phyloP scores from a whole-genome alignment of 495 filamentous ascomycete species.

The Bombardia bombarda region DNA sequence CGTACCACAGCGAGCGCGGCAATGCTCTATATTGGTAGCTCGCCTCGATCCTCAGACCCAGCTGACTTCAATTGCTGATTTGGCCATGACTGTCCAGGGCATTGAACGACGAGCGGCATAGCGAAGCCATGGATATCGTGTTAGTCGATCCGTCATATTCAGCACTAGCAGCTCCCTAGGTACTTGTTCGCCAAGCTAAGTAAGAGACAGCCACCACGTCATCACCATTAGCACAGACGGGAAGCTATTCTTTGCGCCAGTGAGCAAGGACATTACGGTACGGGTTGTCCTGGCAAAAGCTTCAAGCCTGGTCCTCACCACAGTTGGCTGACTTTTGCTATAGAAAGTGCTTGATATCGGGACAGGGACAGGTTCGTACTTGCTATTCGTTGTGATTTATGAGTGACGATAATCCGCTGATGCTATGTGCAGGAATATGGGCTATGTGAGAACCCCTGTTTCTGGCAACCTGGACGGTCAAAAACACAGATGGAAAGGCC shows the following conservation, averaged over 20 bases:
- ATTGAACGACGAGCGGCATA: neutral
- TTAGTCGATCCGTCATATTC: neutral
- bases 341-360: conserved; percentile 1
- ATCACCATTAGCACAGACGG: neutral
- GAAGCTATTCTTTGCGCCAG: neutral
- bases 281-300: neutral
- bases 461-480: too few relatives aligned
- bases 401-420: neutral
- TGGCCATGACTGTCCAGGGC: neutral
- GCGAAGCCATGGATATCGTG: neutral
- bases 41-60: neutral
- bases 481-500: neutral
- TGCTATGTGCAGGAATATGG: conserved; percentile 1
- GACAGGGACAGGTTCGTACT: neutral
- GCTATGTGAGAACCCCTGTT: neutral
- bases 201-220: neutral
- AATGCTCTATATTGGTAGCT: neutral
- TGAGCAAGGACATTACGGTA: conserved; percentile 1
- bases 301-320: neutral
- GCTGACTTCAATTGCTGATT: neutral
- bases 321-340: neutral
- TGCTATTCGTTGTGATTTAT: neutral
- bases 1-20: neutral
- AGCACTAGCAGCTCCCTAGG: too few relatives aligned
- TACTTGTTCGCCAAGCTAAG: neutral